phyloP scores from a whole-genome alignment of 1,284 basidiomycete species.

The Mycena sp. region DNA sequence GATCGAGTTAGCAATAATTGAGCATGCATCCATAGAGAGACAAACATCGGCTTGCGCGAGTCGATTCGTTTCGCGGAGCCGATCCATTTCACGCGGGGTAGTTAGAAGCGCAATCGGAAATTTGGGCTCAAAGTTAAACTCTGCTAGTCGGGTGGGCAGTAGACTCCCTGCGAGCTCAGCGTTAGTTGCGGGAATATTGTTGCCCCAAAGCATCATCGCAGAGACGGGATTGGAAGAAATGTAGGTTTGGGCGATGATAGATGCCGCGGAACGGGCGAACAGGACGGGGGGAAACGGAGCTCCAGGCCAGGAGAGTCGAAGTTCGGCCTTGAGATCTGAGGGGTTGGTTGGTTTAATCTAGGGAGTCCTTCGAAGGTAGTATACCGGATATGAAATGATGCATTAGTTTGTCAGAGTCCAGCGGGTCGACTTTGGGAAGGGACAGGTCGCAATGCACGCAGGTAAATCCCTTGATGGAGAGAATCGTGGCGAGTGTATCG shows the following conservation, averaged over 20 bases:
- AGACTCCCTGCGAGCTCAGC: conserved; percentile 43
- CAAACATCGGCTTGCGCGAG: conserved; percentile 43
- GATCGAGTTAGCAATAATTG: background rate
- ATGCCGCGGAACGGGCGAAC: conserved; percentile 61
- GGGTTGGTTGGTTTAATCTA: background rate
- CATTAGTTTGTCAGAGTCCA: conserved; percentile 50
- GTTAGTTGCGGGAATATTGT: conserved; percentile 61
- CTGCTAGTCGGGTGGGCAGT: conserved; percentile 55
- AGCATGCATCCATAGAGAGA: background rate
- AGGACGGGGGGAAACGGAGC: conserved; percentile 76
- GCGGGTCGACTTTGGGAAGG: conserved; percentile 40
- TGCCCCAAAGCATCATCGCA: conserved; percentile 65
- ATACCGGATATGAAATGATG: conserved; percentile 54
- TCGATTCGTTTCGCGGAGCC: conserved; percentile 49
- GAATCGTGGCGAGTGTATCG: conserved; percentile 55
- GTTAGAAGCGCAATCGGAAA: conserved; percentile 72
- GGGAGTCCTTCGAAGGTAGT: conserved; percentile 18
- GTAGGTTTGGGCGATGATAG: conserved; percentile 73
- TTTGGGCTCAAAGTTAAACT: conserved; percentile 71
- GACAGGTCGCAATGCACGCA: conserved; percentile 66
- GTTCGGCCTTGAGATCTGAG: conserved; percentile 54
- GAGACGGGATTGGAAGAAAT: conserved; percentile 73
- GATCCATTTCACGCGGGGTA: conserved; percentile 46
- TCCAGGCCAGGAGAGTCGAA: conserved; percentile 51
- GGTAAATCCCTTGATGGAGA: conserved; percentile 69